Conservation (phyloP, 805 yeast genomes). For the Saccharomycopsis schoenii region DNA sequence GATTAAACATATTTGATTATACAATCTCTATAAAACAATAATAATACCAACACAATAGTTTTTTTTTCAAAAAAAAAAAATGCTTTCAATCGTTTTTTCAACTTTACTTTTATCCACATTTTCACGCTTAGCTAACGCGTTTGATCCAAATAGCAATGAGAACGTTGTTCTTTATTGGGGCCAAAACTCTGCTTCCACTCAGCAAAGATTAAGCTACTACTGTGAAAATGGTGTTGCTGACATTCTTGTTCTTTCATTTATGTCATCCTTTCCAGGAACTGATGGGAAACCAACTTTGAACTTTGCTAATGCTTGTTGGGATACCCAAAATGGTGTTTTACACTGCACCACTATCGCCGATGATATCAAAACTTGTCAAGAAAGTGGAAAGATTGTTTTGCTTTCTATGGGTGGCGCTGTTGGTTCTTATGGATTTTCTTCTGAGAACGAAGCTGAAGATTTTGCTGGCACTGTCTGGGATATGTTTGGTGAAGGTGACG, state of each 20-base stretch:
- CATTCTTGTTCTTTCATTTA: slow-evolving; percentile 61
- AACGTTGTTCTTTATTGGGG: slow-evolving; percentile 88
- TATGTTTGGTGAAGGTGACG: slow-evolving; percentile 32
- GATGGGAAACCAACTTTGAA: slow-evolving; percentile 31
- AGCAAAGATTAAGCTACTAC: slow-evolving; percentile 39
- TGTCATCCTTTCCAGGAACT: slow-evolving; percentile 45
- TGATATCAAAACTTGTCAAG: slow-evolving; percentile 54
- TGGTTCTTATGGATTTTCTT: slow-evolving; percentile 44
- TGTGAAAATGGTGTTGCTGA: slow-evolving; percentile 64
- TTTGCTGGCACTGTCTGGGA: slow-evolving; percentile 48
- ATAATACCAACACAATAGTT: neutral
- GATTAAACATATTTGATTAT: neutral
- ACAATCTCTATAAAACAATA: neutral
- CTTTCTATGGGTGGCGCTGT: slow-evolving; percentile 57
- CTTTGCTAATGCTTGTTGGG: slow-evolving; percentile 34
- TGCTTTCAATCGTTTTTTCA: slow-evolving; percentile 7
- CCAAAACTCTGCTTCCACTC: slow-evolving; percentile 61
- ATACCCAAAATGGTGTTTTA: slow-evolving; percentile 1
- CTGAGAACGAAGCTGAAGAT: slow-evolving; percentile 38
- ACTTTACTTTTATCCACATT: neutral
- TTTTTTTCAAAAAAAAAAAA: slow-evolving; percentile 20
- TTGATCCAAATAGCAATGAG: slow-evolving; percentile 28
- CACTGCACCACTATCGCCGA: slow-evolving; percentile 30
- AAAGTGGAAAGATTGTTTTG: slow-evolving; percentile 44
- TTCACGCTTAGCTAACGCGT: slow-evolving; percentile 10